A percentile compares a stretch with the other conserved stretches of the same genome.
phyloP scores from a whole-genome alignment of 495 filamentous ascomycete species.

The Neurospora sp. region DNA sequence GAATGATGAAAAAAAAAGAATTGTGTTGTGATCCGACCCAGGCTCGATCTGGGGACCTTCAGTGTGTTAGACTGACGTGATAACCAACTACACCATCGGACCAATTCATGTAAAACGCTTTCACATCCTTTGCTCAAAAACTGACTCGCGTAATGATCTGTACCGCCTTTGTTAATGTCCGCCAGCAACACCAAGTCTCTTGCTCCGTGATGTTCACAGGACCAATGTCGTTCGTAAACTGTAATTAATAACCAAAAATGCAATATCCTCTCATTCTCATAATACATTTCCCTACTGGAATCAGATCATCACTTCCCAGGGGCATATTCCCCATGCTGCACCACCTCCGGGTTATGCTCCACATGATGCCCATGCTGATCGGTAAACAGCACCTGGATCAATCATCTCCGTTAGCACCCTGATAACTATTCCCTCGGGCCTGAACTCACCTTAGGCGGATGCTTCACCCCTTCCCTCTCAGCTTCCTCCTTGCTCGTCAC shows the following conservation, averaged over 20 bases:
- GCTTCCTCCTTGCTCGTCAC: constrained; percentile 26
- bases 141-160: no score
- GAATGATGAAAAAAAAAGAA: not conserved
- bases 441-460: constrained; percentile 28
- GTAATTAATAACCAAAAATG: no score
- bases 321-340: constrained; percentile 16
- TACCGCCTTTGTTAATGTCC: no score
- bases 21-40: not conserved
- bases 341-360: constrained; percentile 24
- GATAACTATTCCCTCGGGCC: no score
- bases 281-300: no score
- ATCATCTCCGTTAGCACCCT: not conserved
- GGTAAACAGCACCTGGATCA: constrained; percentile 16
- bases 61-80: not conserved
- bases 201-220: no score
- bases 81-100: not conserved
- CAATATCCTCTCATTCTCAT: no score
- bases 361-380: constrained; percentile 32
- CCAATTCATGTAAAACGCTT: no score
- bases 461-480: constrained; percentile 27
- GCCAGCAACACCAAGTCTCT: no score
- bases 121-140: no score
- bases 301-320: no score
- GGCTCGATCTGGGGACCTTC: not conserved
- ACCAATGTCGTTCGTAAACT: no score